Conservation (phyloP, 495 filamentous ascomycete species). For the Parmelia sp. region DNA sequence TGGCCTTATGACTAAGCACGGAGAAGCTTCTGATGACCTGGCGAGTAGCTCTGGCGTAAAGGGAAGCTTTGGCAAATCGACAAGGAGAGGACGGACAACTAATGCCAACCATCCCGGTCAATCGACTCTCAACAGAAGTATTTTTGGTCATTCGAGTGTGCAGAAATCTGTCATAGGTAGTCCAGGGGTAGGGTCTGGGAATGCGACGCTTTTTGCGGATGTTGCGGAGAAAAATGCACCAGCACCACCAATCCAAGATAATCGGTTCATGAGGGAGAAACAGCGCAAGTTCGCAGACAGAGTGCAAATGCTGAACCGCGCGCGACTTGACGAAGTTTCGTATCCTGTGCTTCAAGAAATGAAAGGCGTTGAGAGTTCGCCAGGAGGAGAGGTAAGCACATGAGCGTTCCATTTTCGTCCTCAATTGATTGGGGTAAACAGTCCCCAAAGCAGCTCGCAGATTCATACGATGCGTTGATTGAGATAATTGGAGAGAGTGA, state of each 20-base stretch:
- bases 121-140: conserved; percentile 46
- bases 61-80: conserved; percentile 56
- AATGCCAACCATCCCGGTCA: conserved; percentile 39
- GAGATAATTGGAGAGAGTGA: conserved; percentile 63
- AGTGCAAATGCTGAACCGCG: conserved; percentile 67
- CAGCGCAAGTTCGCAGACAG: conserved; percentile 69
- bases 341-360: conserved; percentile 70
- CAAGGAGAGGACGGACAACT: conserved; percentile 32
- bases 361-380: conserved; percentile 58
- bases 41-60: conserved; percentile 32
- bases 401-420: not conserved
- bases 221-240: conserved; percentile 47
- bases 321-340: conserved; percentile 55
- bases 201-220: conserved; percentile 59
- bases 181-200: conserved; percentile 52
- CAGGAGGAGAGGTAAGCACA: conserved; percentile 47
- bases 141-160: conserved; percentile 65
- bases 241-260: conserved; percentile 49
- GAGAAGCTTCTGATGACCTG: conserved; percentile 37
- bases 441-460: conserved; percentile 60
- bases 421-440: not conserved
- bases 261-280: conserved; percentile 70
- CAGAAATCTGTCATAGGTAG: conserved; percentile 80
- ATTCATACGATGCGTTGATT: conserved; percentile 72
- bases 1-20: conserved; percentile 66